phyloP scores from a whole-genome alignment of 306 rosid genomes.

The Acacia acuminata region DNA sequence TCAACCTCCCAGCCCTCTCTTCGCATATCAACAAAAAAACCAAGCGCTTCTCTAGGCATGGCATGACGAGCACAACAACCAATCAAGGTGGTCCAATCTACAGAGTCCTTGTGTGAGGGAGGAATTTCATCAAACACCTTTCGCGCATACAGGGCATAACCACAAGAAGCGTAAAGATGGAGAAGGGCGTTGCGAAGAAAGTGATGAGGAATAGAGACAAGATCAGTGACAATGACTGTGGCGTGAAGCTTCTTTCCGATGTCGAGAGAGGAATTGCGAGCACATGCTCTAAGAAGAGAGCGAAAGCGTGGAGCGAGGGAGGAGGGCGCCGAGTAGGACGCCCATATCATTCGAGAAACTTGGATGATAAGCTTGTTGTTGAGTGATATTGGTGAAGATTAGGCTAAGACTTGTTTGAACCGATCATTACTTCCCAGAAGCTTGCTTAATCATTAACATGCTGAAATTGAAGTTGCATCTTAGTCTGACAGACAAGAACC shows the following conservation, averaged over 20 bases:
- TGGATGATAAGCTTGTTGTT: not conserved
- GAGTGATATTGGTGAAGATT: not conserved
- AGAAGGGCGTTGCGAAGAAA: constrained; percentile 68
- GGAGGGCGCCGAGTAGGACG: constrained; percentile 25
- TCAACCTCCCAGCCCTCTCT: constrained; percentile 41
- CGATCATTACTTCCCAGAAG: not conserved
- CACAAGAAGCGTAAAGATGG: constrained; percentile 42
- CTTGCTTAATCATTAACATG: not conserved
- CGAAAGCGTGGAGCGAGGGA: constrained; percentile 46
- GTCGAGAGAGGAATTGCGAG: constrained; percentile 52
- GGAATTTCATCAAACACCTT: constrained; percentile 66
- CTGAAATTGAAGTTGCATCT: not conserved
- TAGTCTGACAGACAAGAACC: not conserved
- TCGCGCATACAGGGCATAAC: constrained; percentile 29
- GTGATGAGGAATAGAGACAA: constrained; percentile 42
- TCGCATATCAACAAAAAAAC: constrained; percentile 52
- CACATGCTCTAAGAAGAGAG: constrained; percentile 54
- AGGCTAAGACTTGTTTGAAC: not conserved
- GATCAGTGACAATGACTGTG: constrained; percentile 45
- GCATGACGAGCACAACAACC: constrained; percentile 45
- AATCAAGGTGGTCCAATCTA: constrained; percentile 70
- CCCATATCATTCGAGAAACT: constrained; percentile 45
- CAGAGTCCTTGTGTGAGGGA: constrained; percentile 56
- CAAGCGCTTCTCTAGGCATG: constrained; percentile 38
- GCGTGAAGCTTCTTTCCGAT: constrained; percentile 73